Evolutionary conservation across 148 eudicot species (phyloP).

Genomic region (Nepenthes gracilis): DNA sequence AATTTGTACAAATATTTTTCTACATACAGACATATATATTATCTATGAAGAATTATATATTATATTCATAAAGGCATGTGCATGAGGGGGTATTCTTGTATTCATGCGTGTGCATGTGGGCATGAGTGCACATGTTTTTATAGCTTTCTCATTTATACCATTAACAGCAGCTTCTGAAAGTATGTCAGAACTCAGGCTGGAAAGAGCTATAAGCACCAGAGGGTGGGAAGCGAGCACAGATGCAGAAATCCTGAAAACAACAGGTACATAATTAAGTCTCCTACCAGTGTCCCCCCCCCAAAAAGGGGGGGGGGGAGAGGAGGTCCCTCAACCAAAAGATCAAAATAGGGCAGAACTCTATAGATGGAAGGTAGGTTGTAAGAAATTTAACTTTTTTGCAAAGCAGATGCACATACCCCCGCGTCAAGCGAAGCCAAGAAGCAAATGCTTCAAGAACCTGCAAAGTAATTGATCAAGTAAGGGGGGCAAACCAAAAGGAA

Average conservation of each 20-base stretch:
- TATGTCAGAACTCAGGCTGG: conserved; percentile 71
- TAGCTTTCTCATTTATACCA: conserved; percentile 33
- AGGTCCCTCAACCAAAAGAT: not conserved
- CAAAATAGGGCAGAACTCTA: too few species aligned
- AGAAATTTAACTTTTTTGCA: too few species aligned
- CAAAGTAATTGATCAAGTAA: conserved; percentile 12
- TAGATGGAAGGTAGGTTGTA: too few species aligned
- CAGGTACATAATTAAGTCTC: conserved; percentile 7
- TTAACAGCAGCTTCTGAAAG: conserved; percentile 87
- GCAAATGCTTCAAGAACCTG: conserved; percentile 99
- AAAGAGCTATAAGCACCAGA: conserved; percentile 75
- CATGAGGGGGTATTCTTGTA: too few species aligned
- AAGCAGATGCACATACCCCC: conserved; percentile 39
- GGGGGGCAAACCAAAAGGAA: not conserved
- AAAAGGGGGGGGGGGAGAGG: too few species aligned
- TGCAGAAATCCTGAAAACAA: conserved; percentile 68
- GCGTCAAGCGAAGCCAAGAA: conserved; percentile 93
- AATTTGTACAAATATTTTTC: too few species aligned
- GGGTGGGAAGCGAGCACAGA: conserved; percentile 83
- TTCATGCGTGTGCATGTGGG: too few species aligned
- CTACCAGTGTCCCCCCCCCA: not conserved
- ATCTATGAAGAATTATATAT: too few species aligned
- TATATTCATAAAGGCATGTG: too few species aligned
- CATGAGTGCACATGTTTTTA: not conserved
- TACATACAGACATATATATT: too few species aligned